Conservation (phyloP, 139 green algal species). For the Chlamydomonas incerta region DNA sequence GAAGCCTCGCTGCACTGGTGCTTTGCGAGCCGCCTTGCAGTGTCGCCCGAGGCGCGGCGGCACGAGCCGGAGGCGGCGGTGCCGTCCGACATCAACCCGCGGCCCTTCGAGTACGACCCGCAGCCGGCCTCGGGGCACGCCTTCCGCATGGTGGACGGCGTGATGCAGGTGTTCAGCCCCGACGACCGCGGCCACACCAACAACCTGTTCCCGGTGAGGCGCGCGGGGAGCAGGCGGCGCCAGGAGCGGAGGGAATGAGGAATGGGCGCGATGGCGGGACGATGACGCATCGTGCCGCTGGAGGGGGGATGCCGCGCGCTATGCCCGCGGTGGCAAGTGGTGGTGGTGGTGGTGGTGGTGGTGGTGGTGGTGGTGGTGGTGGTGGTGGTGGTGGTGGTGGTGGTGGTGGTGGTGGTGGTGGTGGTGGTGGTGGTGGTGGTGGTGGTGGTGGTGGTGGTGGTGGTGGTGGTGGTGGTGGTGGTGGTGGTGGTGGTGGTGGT, state of each 20-base stretch:
- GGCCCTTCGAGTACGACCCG: conserved; percentile 78
- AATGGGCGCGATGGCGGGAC: no score
- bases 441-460: no score
- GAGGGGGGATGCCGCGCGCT: no score
- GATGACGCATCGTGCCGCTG: neutral
- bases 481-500: no score
- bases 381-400: neutral
- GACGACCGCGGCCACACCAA: conserved; percentile 13
- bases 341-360: neutral
- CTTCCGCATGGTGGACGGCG: conserved; percentile 92
- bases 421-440: no score
- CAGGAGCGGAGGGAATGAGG: no score
- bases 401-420: no score
- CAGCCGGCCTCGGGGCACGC: conserved; percentile 59
- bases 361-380: no score
- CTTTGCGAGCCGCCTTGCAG: neutral
- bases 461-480: no score
- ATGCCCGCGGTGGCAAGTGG: neutral
- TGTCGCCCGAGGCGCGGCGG: conserved; percentile 29
- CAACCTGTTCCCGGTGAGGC: conserved; percentile 54
- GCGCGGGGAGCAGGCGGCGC: no score
- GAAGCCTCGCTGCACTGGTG: no score
- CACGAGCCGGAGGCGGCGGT: conserved; percentile 73
- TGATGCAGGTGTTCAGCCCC: conserved; percentile 77
- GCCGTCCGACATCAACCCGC: conserved; percentile 60